Conservation (phyloP, 2,329 filamentous ascomycete genomes). For the Fusarium sp. region DNA sequence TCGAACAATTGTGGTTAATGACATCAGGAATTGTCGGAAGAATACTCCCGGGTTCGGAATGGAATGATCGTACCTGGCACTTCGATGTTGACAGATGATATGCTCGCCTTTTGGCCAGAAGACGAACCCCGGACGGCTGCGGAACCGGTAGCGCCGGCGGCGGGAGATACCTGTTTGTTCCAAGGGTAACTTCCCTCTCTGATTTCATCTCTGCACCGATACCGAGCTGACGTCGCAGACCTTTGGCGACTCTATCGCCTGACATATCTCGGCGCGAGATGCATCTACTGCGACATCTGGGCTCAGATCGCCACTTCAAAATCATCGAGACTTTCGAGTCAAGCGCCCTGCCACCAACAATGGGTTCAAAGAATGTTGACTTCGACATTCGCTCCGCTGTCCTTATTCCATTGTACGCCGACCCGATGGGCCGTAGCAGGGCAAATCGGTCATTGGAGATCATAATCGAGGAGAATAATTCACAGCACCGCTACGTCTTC, state of each 20-base stretch:
- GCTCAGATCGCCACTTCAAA: background rate
- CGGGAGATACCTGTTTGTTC: background rate
- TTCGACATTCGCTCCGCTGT: background rate
- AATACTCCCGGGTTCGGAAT: background rate
- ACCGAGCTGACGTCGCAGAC: background rate
- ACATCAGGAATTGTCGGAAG: background rate
- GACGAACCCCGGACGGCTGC: background rate
- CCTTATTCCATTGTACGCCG: background rate
- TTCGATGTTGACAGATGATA: background rate
- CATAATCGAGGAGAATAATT: background rate
- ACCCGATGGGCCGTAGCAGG: background rate
- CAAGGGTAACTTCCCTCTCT: background rate
- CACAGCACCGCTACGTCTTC: background rate
- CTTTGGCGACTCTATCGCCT: background rate
- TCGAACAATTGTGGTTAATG: background rate
- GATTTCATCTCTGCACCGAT: background rate
- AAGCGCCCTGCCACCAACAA: background rate
- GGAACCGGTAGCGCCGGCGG: background rate
- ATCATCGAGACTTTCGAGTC: background rate
- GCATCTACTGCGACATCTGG: background rate
- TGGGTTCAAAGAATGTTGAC: accelerated
- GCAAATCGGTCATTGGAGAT: background rate
- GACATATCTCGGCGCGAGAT: background rate
- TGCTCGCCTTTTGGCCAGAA: background rate
- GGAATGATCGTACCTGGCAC: background rate